Evolutionary conservation across 768 basidiomycete species (phyloP).

Genomic region (Kwoniella dejecticola): DNA sequence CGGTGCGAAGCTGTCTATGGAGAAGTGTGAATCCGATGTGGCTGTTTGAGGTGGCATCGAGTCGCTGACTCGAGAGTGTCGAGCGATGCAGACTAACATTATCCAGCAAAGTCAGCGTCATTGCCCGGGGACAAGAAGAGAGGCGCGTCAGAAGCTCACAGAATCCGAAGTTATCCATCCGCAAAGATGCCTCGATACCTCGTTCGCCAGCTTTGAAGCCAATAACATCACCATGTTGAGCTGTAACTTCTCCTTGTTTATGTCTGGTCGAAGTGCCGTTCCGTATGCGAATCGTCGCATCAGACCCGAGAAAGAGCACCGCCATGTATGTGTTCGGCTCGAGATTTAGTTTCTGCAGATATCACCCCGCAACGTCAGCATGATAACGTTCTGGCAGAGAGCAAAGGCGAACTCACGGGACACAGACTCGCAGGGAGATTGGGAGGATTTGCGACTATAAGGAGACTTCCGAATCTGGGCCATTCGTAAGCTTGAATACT

Average conservation of each 20-base stretch:
- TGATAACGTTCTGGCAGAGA: too few relatives aligned
- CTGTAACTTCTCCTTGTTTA: constrained; percentile 27
- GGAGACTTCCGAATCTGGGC: constrained; percentile 46
- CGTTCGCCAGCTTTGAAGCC: constrained; percentile 30
- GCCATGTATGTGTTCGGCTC: constrained; percentile 22
- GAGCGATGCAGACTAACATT: constrained; percentile 42
- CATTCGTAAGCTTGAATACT: constrained; percentile 8
- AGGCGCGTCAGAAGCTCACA: constrained; percentile 29
- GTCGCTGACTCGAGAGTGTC: constrained; percentile 24
- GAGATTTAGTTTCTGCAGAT: background rate
- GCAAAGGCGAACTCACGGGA: constrained; percentile 27
- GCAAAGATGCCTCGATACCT: constrained; percentile 33
- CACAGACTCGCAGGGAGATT: constrained; percentile 16
- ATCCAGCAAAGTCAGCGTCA: constrained; percentile 24
- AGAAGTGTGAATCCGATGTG: constrained; percentile 2
- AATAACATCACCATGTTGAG: constrained; percentile 50
- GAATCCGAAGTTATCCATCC: constrained; percentile 46
- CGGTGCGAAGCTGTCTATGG: background rate
- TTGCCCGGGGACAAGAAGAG: background rate
- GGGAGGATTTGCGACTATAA: constrained; percentile 39
- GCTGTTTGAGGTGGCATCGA: background rate
- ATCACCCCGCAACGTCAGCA: background rate
- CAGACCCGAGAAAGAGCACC: constrained; percentile 47
- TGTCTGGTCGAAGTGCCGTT: background rate
- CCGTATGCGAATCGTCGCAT: constrained; percentile 25